Conservation (phyloP, 2,329 filamentous ascomycete genomes). For the Cordyceps tenuipes region DNA sequence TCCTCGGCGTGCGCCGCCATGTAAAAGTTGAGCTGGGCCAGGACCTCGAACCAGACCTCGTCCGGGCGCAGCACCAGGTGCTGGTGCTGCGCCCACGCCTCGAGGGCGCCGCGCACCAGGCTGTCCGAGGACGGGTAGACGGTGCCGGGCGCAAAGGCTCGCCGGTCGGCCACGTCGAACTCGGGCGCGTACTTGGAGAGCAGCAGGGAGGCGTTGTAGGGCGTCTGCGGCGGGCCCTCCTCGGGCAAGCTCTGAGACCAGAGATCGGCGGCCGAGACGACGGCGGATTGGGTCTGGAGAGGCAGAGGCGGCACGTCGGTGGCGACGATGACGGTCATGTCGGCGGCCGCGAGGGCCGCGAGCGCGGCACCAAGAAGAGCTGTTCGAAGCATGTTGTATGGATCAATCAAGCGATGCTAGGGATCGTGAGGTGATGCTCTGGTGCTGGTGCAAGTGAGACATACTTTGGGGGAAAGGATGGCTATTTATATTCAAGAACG, state of each 20-base stretch:
- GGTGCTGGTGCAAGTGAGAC: neutral
- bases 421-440: neutral
- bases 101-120: slow-evolving; percentile 36
- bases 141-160: slow-evolving; percentile 12
- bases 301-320: slow-evolving; percentile 21
- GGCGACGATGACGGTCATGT: slow-evolving; percentile 19
- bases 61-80: slow-evolving; percentile 43
- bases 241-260: slow-evolving; percentile 27
- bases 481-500: neutral
- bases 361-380: slow-evolving; percentile 13
- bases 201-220: slow-evolving; percentile 20
- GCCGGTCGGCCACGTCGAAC: slow-evolving; percentile 8
- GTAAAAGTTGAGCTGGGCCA: slow-evolving; percentile 43
- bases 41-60: slow-evolving; percentile 47
- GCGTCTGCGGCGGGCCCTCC: slow-evolving; percentile 18
- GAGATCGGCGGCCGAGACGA: slow-evolving; percentile 22
- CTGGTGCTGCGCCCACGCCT: slow-evolving; percentile 42
- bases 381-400: neutral
- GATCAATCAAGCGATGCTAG: neutral
- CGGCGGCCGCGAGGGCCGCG: neutral
- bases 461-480: neutral
- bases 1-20: slow-evolving; percentile 39
- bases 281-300: slow-evolving; percentile 16
- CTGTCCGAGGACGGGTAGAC: slow-evolving; percentile 28
- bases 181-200: slow-evolving; percentile 22